These are phyloP conservation scores for Diaporthe ampelina DNA, from an alignment of 2,329 filamentous ascomycete species.

Conservation along the genomic window DNA sequence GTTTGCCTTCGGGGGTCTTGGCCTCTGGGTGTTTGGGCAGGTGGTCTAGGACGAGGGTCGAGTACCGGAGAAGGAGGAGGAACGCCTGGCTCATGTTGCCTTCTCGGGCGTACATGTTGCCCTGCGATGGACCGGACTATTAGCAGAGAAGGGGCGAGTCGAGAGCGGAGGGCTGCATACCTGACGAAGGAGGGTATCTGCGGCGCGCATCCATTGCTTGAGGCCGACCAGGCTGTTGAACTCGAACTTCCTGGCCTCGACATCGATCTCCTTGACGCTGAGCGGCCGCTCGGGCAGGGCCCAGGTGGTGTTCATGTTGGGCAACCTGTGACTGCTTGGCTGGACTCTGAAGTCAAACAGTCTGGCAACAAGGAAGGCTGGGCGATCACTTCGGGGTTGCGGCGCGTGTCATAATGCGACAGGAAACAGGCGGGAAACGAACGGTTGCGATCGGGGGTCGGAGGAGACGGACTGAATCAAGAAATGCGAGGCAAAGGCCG, in stretches of 20 bases:
- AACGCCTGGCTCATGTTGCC: constrained; percentile 91
- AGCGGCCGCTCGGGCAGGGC: constrained; percentile 67
- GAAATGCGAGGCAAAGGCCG: neutral
- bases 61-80: constrained; percentile 90
- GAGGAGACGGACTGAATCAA: neutral
- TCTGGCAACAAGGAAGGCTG: neutral
- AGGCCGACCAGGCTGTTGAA: constrained; percentile 84
- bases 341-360: neutral
- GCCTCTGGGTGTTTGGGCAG: constrained; percentile 83
- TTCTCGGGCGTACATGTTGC: constrained; percentile 86
- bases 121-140: constrained; percentile 64
- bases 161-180: constrained; percentile 59
- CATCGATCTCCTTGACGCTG: constrained; percentile 82
- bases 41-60: constrained; percentile 83
- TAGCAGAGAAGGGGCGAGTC: neutral
- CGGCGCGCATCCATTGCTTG: constrained; percentile 85
- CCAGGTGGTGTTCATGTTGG: constrained; percentile 48
- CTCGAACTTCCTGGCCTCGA: constrained; percentile 82
- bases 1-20: constrained; percentile 74
- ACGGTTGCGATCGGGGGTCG: neutral
- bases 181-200: constrained; percentile 84
- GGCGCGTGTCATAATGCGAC: constrained; percentile 16
- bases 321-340: constrained; percentile 4
- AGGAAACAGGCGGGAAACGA: neutral
- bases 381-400: constrained; percentile 3